Base-by-base conservation (phyloP, 176 grass and related monocot species). In the Raddia distichophylla region DNA sequence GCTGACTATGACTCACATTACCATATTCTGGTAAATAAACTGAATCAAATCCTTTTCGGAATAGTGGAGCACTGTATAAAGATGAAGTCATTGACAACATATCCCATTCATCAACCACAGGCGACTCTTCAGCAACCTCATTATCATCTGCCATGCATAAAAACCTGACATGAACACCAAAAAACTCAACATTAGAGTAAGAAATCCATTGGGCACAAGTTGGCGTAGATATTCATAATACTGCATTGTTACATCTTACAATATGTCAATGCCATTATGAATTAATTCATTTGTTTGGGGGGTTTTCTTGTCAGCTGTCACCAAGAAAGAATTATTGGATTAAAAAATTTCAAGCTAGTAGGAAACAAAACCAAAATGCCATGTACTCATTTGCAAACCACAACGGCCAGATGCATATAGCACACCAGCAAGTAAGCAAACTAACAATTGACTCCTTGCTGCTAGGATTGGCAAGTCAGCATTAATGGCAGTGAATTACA, bases 61-160 rank as follows among this genome's bases (percentile, higher is more conserved):
- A 86, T 68, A 90, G 80, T 46, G 83, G 79, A 19, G 75, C 78
- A 58, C 87, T 73, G 62, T 92, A 94, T 47, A 82, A 76, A 52
- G 87, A 90, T 74, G 91, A 86, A 71, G 89, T 80, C 37, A 91
- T 76, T 64, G 89, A 86, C 34, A 88, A 76, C 52, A 94, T 79
- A 66, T 97, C 85, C 89, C 82, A 94, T 44, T 88, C 85, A 59
- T 64, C 62, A 62, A 69, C 44, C 72, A 48, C 37, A 59, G 64
- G 85, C 59, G 32, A 79, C 44, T 13, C 85, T 59, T 82, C 87
- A 51, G 17, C 46, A 15, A 71, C 69, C 55, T 71, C 54, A 60
- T 12, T 89, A 13, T 85, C 48, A 67, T 76, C 85, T 80, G 50
- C 85, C 91, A 93, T 93, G 70, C 67, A 86, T 50, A 89, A 56